Percentiles rank a stretch among this genome's conserved stretches.
These are phyloP conservation scores for Pulveroboletus frians DNA, from an alignment of 768 basidiomycete species.

Conservation along the genomic window DNA sequence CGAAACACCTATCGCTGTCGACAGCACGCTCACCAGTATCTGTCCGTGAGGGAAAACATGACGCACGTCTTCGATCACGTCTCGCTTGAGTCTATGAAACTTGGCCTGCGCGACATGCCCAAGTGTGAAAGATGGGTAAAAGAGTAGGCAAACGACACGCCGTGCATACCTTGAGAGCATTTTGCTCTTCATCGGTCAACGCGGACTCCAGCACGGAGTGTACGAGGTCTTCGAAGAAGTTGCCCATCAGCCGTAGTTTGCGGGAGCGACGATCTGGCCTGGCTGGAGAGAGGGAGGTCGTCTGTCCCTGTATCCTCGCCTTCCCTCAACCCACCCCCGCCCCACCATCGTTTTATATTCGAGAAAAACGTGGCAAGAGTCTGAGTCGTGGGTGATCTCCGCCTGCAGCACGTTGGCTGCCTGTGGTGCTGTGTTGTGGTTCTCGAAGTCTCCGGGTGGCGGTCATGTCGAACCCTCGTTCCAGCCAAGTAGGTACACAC, in stretches of 20 bases:
- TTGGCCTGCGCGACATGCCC: conserved; percentile 16
- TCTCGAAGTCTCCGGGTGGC: background rate
- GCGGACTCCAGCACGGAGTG: conserved; percentile 19
- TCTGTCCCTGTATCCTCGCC: too few relatives aligned
- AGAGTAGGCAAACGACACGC: background rate
- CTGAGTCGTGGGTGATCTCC: background rate
- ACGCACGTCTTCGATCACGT: conserved; percentile 27
- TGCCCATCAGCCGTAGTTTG: conserved; percentile 17
- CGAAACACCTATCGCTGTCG: background rate
- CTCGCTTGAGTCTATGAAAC: conserved; percentile 27
- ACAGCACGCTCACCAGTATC: conserved; percentile 19
- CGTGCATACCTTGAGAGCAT: conserved; percentile 20
- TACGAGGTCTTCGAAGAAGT: conserved; percentile 27
- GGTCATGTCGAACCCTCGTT: background rate
- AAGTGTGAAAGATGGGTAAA: background rate
- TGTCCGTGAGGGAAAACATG: conserved; percentile 26
- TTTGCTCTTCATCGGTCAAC: conserved; percentile 22
- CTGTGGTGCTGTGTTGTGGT: background rate
- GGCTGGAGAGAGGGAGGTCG: too few relatives aligned
- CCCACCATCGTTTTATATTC: background rate
- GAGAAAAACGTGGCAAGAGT: background rate
- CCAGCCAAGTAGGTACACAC: background rate
- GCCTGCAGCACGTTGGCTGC: background rate
- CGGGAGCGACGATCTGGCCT: background rate
- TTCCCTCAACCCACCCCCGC: background rate